These are phyloP conservation scores for Debaryomyces singareniensis DNA, from an alignment of 1,139 yeast genomes.

Conservation along the genomic window DNA sequence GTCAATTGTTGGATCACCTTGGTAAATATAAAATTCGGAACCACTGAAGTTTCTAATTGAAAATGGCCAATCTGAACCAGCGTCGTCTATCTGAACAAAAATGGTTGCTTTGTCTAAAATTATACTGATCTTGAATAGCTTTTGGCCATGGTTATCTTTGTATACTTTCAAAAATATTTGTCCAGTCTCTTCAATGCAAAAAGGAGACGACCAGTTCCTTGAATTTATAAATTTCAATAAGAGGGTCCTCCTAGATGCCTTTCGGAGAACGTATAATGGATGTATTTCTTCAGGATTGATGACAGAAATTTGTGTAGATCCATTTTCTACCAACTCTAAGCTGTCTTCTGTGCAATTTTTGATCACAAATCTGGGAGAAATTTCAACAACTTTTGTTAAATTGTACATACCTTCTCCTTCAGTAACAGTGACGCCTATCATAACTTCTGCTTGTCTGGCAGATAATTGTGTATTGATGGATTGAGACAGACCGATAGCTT, in stretches of 20 bases:
- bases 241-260: conserved; percentile 45
- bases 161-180: conserved; percentile 67
- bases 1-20: conserved; percentile 74
- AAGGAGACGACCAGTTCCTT: conserved; percentile 83
- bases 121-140: conserved; percentile 65
- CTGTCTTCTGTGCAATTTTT: conserved; percentile 54
- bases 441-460: conserved; percentile 59
- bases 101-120: conserved; percentile 75
- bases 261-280: conserved; percentile 64
- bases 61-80: conserved; percentile 84
- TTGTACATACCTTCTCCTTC: conserved; percentile 90
- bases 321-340: conserved; percentile 64
- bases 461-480: conserved; percentile 58
- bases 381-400: conserved; percentile 67
- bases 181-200: conserved; percentile 78
- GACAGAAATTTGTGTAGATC: conserved; percentile 41
- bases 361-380: conserved; percentile 79
- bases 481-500: conserved; percentile 79
- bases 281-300: conserved; percentile 44
- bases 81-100: conserved; percentile 67
- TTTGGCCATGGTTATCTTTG: conserved; percentile 58
- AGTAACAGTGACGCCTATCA: conserved; percentile 65
- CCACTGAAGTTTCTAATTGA: conserved; percentile 87
- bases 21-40: conserved; percentile 76
- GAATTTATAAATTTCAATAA: conserved; percentile 53